phyloP scores from a whole-genome alignment of 2,329 filamentous ascomycete species.

The Curvularia verruculosa region DNA sequence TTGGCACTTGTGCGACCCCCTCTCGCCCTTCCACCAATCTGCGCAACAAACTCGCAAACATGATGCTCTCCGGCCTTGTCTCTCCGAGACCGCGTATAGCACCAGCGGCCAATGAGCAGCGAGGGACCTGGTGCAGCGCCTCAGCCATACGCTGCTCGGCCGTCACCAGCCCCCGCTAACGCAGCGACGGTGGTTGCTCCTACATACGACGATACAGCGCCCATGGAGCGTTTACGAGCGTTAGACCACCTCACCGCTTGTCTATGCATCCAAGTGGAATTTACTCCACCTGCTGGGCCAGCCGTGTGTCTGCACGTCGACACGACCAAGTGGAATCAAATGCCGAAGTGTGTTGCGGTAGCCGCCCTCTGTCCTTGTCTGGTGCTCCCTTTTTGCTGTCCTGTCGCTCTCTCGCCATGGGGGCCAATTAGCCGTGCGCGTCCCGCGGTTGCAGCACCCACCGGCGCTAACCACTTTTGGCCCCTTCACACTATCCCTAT shows the following conservation, averaged over 20 bases:
- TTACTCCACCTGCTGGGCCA: background rate
- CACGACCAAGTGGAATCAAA: background rate
- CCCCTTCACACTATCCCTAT: background rate
- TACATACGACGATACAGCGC: background rate
- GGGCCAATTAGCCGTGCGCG: conserved; percentile 1
- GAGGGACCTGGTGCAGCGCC: background rate
- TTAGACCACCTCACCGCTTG: background rate
- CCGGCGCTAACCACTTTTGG: background rate
- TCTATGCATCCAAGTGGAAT: background rate
- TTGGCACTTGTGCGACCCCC: background rate
- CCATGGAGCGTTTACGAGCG: no score
- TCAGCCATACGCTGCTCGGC: background rate
- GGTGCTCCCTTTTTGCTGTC: background rate
- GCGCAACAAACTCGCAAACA: conserved; percentile 13
- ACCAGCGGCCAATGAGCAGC: background rate
- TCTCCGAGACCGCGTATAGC: background rate
- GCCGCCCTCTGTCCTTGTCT: background rate
- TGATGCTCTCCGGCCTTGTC: background rate
- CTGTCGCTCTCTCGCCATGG: background rate
- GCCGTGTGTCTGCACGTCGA: background rate
- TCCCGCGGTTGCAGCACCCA: conserved; percentile 16
- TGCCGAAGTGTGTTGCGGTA: background rate
- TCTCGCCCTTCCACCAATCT: no score
- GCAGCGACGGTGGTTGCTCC: background rate
- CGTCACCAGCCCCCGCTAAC: background rate